These are phyloP conservation scores for Penicillium sp. DNA, from an alignment of 2,329 filamentous ascomycete species.

Conservation along the genomic window DNA sequence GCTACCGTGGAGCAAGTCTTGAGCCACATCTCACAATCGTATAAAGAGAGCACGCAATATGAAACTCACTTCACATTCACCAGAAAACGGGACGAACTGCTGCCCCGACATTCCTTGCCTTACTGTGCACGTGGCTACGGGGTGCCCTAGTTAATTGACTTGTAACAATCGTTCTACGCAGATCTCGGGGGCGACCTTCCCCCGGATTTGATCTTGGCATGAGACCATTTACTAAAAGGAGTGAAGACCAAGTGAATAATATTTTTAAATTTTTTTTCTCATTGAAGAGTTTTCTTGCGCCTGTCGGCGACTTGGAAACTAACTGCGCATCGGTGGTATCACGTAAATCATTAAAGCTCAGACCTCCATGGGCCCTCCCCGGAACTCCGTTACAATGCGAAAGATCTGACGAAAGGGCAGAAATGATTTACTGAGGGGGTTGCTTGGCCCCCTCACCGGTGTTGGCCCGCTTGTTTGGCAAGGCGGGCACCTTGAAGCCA, in stretches of 20 bases:
- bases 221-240: background rate
- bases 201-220: constrained; percentile 2
- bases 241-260: background rate
- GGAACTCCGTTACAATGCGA: constrained; percentile 22
- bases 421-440: constrained; percentile 34
- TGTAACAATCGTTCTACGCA: background rate
- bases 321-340: constrained; percentile 21
- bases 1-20: constrained; percentile 15
- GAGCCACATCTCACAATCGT: constrained; percentile 25
- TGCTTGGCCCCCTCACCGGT: constrained; percentile 61
- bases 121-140: background rate
- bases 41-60: constrained; percentile 23
- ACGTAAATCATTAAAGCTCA: constrained; percentile 15
- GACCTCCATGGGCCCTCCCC: constrained; percentile 9
- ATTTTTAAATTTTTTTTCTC: background rate
- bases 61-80: background rate
- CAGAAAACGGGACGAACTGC: background rate
- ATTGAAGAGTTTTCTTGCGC: background rate
- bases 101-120: too few relatives aligned
- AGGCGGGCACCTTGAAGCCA: constrained; percentile 79
- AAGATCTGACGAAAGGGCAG: constrained; percentile 11
- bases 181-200: background rate
- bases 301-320: background rate
- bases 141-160: constrained; percentile 1
- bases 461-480: constrained; percentile 74